These are phyloP conservation scores for Scutellaria minor DNA, from an alignment of 257 asterid genomes.

Conservation along the genomic window DNA sequence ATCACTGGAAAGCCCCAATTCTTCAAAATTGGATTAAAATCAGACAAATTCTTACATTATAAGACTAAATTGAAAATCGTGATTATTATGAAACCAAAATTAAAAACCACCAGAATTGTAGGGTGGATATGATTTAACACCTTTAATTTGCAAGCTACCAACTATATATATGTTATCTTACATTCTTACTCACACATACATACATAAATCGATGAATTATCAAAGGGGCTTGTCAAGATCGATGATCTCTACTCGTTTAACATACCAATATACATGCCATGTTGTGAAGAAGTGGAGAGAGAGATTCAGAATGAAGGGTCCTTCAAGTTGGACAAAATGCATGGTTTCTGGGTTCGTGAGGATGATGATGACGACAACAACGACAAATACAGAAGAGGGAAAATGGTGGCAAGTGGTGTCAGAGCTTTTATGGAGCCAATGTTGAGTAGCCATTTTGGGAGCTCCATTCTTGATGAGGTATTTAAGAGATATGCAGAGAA, in stretches of 20 bases:
- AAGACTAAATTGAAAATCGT: too few relatives aligned
- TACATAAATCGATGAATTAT: too few relatives aligned
- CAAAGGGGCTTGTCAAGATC: conserved; percentile 36
- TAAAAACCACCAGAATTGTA: too few relatives aligned
- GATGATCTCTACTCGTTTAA: conserved; percentile 40
- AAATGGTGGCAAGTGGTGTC: neutral
- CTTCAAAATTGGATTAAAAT: too few relatives aligned
- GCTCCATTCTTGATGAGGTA: conserved; percentile 12
- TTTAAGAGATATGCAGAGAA: neutral
- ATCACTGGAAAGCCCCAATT: too few relatives aligned
- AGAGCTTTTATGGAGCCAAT: conserved; percentile 26
- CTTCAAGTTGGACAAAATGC: conserved; percentile 28
- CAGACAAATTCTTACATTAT: too few relatives aligned
- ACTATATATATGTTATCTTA: too few relatives aligned
- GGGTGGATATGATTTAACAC: too few relatives aligned
- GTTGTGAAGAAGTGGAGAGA: conserved; percentile 33
- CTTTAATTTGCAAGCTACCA: too few relatives aligned
- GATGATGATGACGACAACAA: neutral
- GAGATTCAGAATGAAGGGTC: conserved; percentile 35
- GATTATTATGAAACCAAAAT: too few relatives aligned
- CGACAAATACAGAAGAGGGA: neutral
- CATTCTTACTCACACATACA: too few relatives aligned
- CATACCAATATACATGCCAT: conserved; percentile 36
- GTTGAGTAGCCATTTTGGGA: conserved; percentile 19
- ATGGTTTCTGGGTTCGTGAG: neutral